Evolutionary conservation across 1,139 yeast species (phyloP).

Genomic region (Yamadazyma triangularis): DNA sequence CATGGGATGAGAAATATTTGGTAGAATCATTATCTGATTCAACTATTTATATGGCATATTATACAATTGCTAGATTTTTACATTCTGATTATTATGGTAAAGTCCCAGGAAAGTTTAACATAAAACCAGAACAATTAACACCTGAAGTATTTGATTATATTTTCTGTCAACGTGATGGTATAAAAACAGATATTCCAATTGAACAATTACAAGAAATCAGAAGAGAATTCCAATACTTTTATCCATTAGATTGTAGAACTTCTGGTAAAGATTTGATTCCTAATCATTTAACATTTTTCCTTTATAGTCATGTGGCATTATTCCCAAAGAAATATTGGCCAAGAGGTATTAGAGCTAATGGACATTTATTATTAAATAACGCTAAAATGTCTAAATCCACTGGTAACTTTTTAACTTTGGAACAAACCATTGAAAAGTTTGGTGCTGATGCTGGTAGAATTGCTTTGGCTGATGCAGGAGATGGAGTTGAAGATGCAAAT

Average conservation of each 20-base stretch:
- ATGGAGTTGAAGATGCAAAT: constrained; percentile 94
- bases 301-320: constrained; percentile 87
- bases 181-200: constrained; percentile 58
- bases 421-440: constrained; percentile 77
- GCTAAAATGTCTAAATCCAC: constrained; percentile 98
- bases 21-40: constrained; percentile 97
- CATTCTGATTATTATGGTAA: constrained; percentile 86
- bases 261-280: constrained; percentile 98
- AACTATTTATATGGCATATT: constrained; percentile 93
- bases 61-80: constrained; percentile 82
- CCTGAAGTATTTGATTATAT: constrained; percentile 92
- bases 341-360: constrained; percentile 87
- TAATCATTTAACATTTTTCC: constrained; percentile 93
- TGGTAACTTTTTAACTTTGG: constrained; percentile 92
- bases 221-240: constrained; percentile 93
- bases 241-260: constrained; percentile 85
- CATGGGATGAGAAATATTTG: constrained; percentile 94
- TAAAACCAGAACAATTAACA: constrained; percentile 81
- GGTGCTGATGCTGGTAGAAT: constrained; percentile 99
- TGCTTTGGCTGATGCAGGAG: constrained; percentile 99
- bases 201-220: constrained; percentile 70
- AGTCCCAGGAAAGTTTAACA: constrained; percentile 65
- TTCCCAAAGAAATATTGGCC: constrained; percentile 95
- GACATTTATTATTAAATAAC: constrained; percentile 91
- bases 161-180: constrained; percentile 66